Base-by-base conservation (phyloP, 2,329 filamentous ascomycete genomes). In the Colletotrichum sp. region DNA sequence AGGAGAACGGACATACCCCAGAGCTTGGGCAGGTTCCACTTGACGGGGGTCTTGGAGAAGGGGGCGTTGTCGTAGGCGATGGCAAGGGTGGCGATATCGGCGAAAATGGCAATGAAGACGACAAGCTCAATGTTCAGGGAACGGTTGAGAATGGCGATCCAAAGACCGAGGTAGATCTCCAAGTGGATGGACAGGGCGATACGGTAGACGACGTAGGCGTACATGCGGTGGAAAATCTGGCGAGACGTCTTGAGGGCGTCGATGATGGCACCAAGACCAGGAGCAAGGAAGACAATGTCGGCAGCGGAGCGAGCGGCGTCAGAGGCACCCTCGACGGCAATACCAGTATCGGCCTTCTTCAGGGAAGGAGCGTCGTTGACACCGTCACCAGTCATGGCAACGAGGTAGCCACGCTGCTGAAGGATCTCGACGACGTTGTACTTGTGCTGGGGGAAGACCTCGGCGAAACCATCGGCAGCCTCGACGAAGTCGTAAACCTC, bases 171-270 rank as follows among this genome's bases (percentile, higher is more conserved):
- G 90, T 96, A 98, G 84, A 98, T 94, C 87, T 97, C 95, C 83
- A 98, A 90, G 85, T 98, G 96, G 79, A 98, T 92, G 19, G 95
- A 98, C 82, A 98, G 88, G 65, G 96, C 95, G 82, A 98, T 98
- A 91, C 96, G 95, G 89, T 98, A 98, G 82, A 98, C 94, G 79
- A 98, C 95, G 88, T 98, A 98, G 76, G 95, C 94, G 88, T 98
- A 97, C 95, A 98, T 98, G 82, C 96, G 95, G 88, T 98, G 95
- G 90, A 98, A 98, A 85, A 98, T 98, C 86, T 98, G 95, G 82
- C 96, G 94, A 36, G 95, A 96, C 79, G 94, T 98, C 89, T 98
- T 98, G 80, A 98, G 91, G 77, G 95, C 95, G 84, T 98, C 95
- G 81, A 98, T 98, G 85, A 98, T 98, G 78, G 95, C 94, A 86